These are phyloP conservation scores for Cinnamomum micranthum DNA, from an alignment of 164 flowering plant species.

Conservation along the genomic window DNA sequence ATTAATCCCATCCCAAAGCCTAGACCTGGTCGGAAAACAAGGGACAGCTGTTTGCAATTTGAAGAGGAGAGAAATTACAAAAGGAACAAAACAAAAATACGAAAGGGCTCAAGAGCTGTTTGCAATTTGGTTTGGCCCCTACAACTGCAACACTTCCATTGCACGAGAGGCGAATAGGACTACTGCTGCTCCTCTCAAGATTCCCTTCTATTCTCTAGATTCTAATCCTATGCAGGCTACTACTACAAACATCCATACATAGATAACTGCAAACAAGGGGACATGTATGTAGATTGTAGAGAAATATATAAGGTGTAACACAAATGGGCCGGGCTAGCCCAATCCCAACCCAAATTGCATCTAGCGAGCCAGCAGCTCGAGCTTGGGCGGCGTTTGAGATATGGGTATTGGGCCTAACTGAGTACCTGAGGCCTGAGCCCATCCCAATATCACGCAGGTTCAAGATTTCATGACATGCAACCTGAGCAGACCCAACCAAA, in stretches of 20 bases:
- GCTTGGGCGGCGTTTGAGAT: too few relatives aligned
- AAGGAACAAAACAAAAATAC: too few relatives aligned
- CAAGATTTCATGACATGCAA: too few relatives aligned
- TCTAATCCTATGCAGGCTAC: not conserved
- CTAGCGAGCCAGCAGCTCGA: too few relatives aligned
- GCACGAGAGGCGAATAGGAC: not conserved
- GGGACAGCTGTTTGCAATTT: not conserved
- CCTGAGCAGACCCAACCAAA: too few relatives aligned
- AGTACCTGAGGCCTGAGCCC: too few relatives aligned
- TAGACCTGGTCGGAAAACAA: slow-evolving; percentile 2
- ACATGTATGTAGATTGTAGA: not conserved
- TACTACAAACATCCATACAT: not conserved
- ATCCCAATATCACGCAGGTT: too few relatives aligned
- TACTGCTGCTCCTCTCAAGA: not conserved
- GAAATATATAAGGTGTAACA: not conserved
- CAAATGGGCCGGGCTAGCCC: not conserved
- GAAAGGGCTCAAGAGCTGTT: too few relatives aligned
- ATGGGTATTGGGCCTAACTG: too few relatives aligned
- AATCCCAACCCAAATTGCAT: not conserved
- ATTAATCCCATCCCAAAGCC: not conserved
- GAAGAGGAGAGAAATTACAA: too few relatives aligned
- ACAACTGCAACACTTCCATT: not conserved
- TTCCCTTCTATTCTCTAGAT: slow-evolving; percentile 1
- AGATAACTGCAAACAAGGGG: not conserved
- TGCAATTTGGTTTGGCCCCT: slow-evolving; percentile 11